Evolutionary conservation across 1,139 yeast genomes (phyloP).

Genomic region (Protomyces gravidus): DNA sequence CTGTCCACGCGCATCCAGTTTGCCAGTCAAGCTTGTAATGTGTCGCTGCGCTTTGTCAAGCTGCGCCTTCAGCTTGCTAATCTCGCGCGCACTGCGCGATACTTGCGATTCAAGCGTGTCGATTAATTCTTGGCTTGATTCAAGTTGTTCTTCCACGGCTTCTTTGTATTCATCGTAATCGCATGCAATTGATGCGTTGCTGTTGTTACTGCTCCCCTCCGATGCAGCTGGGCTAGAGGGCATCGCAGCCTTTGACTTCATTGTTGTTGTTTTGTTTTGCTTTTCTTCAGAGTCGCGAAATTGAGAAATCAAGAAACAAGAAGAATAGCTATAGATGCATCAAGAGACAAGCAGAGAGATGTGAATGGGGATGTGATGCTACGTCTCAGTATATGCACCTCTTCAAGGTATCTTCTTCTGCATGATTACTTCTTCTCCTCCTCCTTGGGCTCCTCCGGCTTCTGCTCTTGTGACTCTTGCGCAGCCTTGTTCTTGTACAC

Average conservation of each 20-base stretch:
- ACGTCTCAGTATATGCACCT: too few species aligned
- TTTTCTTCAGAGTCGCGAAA: too few species aligned
- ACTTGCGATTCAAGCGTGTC: slow-evolving; percentile 13
- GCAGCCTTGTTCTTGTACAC: slow-evolving; percentile 63
- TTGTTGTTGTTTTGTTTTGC: background rate
- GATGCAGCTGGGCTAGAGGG: slow-evolving; percentile 6
- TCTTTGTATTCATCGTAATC: slow-evolving; percentile 21
- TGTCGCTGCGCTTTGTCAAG: slow-evolving; percentile 13
- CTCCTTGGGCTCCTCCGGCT: slow-evolving; percentile 28
- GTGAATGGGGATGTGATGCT: background rate
- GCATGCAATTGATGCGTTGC: slow-evolving; percentile 9
- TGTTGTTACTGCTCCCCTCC: background rate
- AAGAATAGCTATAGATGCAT: too few species aligned
- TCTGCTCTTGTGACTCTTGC: slow-evolving; percentile 14
- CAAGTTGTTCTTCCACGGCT: slow-evolving; percentile 18
- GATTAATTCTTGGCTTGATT: slow-evolving; percentile 11
- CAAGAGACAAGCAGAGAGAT: background rate
- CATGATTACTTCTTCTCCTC: slow-evolving; percentile 31
- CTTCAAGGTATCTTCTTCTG: too few species aligned
- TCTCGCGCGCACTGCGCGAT: slow-evolving; percentile 8
- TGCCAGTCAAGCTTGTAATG: slow-evolving; percentile 8
- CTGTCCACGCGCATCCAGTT: slow-evolving; percentile 18
- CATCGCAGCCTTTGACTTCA: background rate
- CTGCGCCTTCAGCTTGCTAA: slow-evolving; percentile 3
- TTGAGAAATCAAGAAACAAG: too few species aligned